Evolutionary conservation across 2,329 filamentous ascomycete species (phyloP), one percentile per base, ranked within the genome.

Genomic region (Stemphylium lycopersici): DNA sequence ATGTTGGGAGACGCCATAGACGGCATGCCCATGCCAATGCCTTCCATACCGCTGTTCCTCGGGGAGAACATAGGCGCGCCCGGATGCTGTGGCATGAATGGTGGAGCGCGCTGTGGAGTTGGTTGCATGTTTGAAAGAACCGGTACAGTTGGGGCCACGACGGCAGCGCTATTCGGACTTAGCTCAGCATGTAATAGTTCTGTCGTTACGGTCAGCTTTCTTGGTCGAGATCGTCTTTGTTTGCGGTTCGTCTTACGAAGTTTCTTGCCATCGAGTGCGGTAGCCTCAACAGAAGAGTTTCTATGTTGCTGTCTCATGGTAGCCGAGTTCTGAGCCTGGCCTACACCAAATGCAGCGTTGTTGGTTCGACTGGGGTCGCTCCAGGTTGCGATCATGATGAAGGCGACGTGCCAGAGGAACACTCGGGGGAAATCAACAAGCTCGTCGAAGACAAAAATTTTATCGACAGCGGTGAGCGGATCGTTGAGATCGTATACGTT

Each of bases 371-470:
- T 29, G 4, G 40, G 13, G n/a, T 49, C 48, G 13, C 49, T 37
- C 58, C 69, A 65, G 16, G 46, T 36, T 11, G 36, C 45, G n/a
- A 68, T 62, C 56, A 74, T 62, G 16, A 65, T 54, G 33, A 68
- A 56, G 33, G 58, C 45, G 18, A 62, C 65, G 22, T 73, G 66
- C 61, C 66, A 74, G 7, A 75, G 62, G 31, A 74, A 74, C 1
- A 48, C 34, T 1, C 59, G 65, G 31, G 71, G 71, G 39, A 50
- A 69, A 2, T 39, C n/a, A 0, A 50, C 42, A 5, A 38, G 57
- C 53, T 74, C 70, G 10, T 63, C 62, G 8, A 67, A 43, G 32
- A 58, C 48, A 39, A 74, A 75, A 18, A 74, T 55, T 46, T 68
- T 61, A 41, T 72, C 59, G 43, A 74, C 63, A 16, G 71, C 53